These are phyloP conservation scores for Debaryomyces sp. DNA, from an alignment of 1,139 yeast genomes.

Conservation along the genomic window DNA sequence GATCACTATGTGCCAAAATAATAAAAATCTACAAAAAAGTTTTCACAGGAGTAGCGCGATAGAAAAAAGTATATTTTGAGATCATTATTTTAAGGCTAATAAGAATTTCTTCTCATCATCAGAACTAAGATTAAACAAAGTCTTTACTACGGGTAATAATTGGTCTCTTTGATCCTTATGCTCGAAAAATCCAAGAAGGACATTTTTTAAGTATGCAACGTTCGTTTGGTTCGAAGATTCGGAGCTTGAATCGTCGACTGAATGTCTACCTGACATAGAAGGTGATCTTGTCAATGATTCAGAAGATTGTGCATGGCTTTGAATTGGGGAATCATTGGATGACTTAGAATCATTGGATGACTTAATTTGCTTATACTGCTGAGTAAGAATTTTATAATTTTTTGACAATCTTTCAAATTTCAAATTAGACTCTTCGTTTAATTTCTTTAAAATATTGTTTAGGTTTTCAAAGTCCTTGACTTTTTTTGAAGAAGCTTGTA, in stretches of 20 bases:
- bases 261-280: slow-evolving; percentile 3
- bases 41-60: slow-evolving; percentile 8
- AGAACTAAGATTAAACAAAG: slow-evolving; percentile 65
- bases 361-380: slow-evolving; percentile 51
- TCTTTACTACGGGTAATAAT: slow-evolving; percentile 81
- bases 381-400: slow-evolving; percentile 63
- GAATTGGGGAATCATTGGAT: slow-evolving; percentile 2
- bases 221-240: slow-evolving; percentile 27
- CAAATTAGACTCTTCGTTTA: slow-evolving; percentile 68
- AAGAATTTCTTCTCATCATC: slow-evolving; percentile 74
- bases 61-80: slow-evolving; percentile 5
- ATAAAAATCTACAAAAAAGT: background rate
- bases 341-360: slow-evolving; percentile 10
- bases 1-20: background rate
- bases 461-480: slow-evolving; percentile 58
- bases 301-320: slow-evolving; percentile 5
- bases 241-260: slow-evolving; percentile 8
- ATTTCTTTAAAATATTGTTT: slow-evolving; percentile 58
- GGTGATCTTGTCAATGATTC: slow-evolving; percentile 5
- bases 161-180: slow-evolving; percentile 89
- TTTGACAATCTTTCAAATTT: slow-evolving; percentile 68
- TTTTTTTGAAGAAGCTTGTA: slow-evolving; percentile 52
- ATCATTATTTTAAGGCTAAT: slow-evolving; percentile 54
- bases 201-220: slow-evolving; percentile 83
- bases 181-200: slow-evolving; percentile 83